Evolutionary conservation across 805 yeast genomes (phyloP).

Genomic region (Lipomyces sp.): DNA sequence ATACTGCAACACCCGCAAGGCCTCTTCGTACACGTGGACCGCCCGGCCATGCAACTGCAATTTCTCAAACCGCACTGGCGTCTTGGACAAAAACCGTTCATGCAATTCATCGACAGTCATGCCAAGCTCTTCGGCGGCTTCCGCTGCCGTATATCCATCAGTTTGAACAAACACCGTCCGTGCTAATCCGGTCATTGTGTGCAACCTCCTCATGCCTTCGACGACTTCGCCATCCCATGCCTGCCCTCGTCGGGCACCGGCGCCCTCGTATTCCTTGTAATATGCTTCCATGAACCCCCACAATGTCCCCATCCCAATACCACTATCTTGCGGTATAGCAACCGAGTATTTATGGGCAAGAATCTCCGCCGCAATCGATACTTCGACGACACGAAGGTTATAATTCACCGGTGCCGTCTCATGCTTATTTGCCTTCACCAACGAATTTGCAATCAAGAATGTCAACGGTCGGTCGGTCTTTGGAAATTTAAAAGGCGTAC

Average conservation of each 20-base stretch:
- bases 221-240: constrained; percentile 32
- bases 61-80: constrained; percentile 55
- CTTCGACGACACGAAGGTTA: constrained; percentile 73
- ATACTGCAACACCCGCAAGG: constrained; percentile 60
- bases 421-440: constrained; percentile 64
- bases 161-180: background rate
- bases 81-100: too few species aligned
- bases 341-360: constrained; percentile 57
- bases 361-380: constrained; percentile 63
- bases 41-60: constrained; percentile 62
- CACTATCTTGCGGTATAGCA: constrained; percentile 51
- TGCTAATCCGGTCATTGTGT: constrained; percentile 10
- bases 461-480: constrained; percentile 50
- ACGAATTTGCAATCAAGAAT: constrained; percentile 66
- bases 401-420: constrained; percentile 73
- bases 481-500: constrained; percentile 52
- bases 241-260: constrained; percentile 41
- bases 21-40: constrained; percentile 65
- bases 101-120: constrained; percentile 51
- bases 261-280: constrained; percentile 35
- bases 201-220: constrained; percentile 6
- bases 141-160: constrained; percentile 56
- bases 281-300: constrained; percentile 47
- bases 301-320: constrained; percentile 56
- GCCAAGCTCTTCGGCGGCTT: constrained; percentile 55